Conservation (phyloP, 108 stramenopile genomes). For the Seminavis robusta region DNA sequence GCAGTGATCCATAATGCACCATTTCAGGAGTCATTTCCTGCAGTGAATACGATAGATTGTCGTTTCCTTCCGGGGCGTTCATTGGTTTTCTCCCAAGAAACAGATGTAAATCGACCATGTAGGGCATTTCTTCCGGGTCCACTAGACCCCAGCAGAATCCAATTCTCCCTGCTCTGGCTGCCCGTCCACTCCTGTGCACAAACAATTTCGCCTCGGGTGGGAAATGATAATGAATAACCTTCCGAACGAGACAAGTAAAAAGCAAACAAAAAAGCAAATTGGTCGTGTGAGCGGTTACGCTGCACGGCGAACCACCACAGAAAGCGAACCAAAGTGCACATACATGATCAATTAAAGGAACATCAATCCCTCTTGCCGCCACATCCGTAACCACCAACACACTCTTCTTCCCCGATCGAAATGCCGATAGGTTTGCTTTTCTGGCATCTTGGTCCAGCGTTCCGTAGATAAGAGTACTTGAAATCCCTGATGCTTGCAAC, state of each 20-base stretch:
- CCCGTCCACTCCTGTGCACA: constrained; percentile 94
- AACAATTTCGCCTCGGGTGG: constrained; percentile 94
- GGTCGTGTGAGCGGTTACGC: too few species aligned
- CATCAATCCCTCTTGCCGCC: constrained; percentile 97
- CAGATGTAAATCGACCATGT: constrained; percentile 96
- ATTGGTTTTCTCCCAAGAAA: constrained; percentile 88
- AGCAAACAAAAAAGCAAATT: too few species aligned
- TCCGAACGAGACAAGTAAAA: too few species aligned
- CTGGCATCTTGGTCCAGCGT: constrained; percentile 94
- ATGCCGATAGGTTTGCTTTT: constrained; percentile 81
- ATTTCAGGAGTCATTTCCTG: constrained; percentile 93
- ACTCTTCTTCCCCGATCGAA: constrained; percentile 70
- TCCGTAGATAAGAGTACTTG: constrained; percentile 91
- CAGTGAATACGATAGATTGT: constrained; percentile 60
- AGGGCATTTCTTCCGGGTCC: constrained; percentile 96
- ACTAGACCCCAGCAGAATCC: constrained; percentile 91
- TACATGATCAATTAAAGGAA: constrained; percentile 97
- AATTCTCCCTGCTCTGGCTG: constrained; percentile 88
- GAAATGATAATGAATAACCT: constrained; percentile 97
- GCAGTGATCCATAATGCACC: constrained; percentile 96
- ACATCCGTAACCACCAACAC: constrained; percentile 98
- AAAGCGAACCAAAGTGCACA: too few species aligned
- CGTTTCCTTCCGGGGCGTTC: constrained; percentile 9
- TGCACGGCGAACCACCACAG: too few species aligned
- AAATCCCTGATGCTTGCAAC: constrained; percentile 48